Evolutionary conservation across 1,284 basidiomycete species (phyloP).

Genomic region (Schizophyllum commune): DNA sequence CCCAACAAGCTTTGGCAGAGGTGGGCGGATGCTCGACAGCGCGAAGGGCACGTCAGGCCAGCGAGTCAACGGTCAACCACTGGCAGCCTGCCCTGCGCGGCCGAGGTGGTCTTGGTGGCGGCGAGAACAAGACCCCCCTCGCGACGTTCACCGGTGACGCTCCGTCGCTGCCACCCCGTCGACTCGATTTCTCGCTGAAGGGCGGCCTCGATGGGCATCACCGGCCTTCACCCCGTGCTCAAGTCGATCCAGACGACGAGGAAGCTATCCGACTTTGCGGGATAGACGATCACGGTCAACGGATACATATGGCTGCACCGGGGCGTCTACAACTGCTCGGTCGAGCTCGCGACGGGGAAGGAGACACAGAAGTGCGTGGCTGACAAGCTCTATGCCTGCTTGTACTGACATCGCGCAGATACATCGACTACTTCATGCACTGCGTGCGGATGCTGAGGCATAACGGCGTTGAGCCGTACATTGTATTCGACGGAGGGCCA

Average conservation of each 20-base stretch:
- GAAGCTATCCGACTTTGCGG: conserved; percentile 76
- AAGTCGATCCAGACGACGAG: conserved; percentile 81
- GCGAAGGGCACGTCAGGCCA: too few relatives aligned
- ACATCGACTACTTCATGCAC: conserved; percentile 95
- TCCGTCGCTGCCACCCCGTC: too few relatives aligned
- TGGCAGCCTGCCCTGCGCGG: too few relatives aligned
- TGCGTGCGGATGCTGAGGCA: conserved; percentile 82
- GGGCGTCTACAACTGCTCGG: conserved; percentile 87
- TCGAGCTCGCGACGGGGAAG: conserved; percentile 83
- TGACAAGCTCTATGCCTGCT: neutral
- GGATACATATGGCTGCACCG: conserved; percentile 98
- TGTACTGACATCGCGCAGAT: conserved; percentile 40
- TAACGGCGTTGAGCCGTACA: conserved; percentile 79
- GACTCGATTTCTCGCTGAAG: neutral
- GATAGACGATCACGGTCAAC: conserved; percentile 78
- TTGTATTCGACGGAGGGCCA: conserved; percentile 96
- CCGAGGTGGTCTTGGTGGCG: too few relatives aligned
- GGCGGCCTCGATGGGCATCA: conserved; percentile 70
- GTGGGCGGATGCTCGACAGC: too few relatives aligned
- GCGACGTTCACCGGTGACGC: too few relatives aligned
- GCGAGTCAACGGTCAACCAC: too few relatives aligned
- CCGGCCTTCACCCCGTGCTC: conserved; percentile 87
- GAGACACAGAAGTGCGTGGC: conserved; percentile 69
- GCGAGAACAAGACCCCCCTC: too few relatives aligned
- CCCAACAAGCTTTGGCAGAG: too few relatives aligned